These are phyloP conservation scores for Plasmodium vinckei DNA, from an alignment of 169 alveolate species.

Conservation along the genomic window DNA sequence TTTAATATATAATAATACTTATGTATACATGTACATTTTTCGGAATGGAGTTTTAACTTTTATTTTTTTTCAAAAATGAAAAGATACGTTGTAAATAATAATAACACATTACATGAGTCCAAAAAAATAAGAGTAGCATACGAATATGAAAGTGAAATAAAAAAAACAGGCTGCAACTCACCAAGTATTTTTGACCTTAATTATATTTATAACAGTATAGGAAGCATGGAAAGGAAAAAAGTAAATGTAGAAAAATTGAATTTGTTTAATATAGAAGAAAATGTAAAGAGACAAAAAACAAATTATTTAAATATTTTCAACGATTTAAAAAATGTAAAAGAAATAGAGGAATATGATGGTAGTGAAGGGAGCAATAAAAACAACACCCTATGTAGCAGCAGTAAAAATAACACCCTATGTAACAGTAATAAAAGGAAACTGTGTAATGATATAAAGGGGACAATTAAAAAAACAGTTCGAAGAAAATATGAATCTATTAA, in stretches of 20 bases:
- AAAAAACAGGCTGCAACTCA: constrained; percentile 9
- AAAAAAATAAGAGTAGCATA: constrained; percentile 57
- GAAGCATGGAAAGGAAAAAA: constrained; percentile 5
- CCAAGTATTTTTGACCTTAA: constrained; percentile 30
- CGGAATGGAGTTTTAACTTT: constrained; percentile 4
- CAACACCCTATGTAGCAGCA: too few species aligned
- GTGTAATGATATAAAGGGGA: not conserved
- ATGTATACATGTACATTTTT: not conserved
- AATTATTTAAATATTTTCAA: constrained; percentile 21
- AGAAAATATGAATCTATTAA: not conserved
- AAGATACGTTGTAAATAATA: constrained; percentile 41
- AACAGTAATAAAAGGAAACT: not conserved
- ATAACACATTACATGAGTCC: constrained; percentile 12
- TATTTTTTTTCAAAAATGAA: constrained; percentile 32
- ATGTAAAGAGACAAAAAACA: constrained; percentile 53
- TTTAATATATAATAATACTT: not conserved
- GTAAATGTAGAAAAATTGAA: constrained; percentile 22
- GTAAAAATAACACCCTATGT: too few species aligned
- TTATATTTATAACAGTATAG: constrained; percentile 1
- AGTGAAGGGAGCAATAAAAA: not conserved
- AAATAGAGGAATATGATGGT: not conserved
- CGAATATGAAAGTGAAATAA: constrained; percentile 42
- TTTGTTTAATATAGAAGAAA: constrained; percentile 42
- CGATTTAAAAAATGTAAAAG: constrained; percentile 9
- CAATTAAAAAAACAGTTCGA: not conserved